Evolutionary conservation across 129 eudicot species (phyloP).

Genomic region (Flaveria sonorensis): DNA sequence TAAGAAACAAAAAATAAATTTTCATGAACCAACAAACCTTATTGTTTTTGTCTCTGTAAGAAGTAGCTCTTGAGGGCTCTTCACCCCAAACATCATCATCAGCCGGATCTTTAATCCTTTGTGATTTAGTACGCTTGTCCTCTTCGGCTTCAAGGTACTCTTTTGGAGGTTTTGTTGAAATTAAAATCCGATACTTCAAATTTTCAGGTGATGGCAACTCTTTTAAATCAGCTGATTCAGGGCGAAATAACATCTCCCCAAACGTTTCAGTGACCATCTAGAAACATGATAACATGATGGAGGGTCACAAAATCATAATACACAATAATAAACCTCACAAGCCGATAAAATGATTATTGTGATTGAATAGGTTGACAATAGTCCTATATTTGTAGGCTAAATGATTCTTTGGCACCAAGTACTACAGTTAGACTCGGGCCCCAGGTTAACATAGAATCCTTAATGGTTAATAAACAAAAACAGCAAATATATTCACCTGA

Average conservation of each 20-base stretch:
- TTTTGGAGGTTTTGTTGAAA: conserved; percentile 95
- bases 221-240: conserved; percentile 46
- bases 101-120: conserved; percentile 46
- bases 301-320: conserved; percentile 7
- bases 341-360: not conserved
- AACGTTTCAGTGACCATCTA: conserved; percentile 79
- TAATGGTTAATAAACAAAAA: not conserved
- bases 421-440: not conserved
- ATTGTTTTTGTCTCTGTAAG: conserved; percentile 40
- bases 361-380: not conserved
- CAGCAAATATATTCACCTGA: conserved; percentile 43
- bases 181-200: conserved; percentile 57
- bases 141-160: conserved; percentile 78
- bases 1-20: not conserved
- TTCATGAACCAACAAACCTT: conserved; percentile 42
- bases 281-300: not conserved
- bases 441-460: not conserved
- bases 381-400: not conserved
- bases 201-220: conserved; percentile 77
- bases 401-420: not conserved
- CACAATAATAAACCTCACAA: not conserved
- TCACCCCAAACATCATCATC: conserved; percentile 71
- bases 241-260: conserved; percentile 66
- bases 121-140: conserved; percentile 40
- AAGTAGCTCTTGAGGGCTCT: conserved; percentile 52